These are phyloP conservation scores for Raphanus hybrid DNA, from an alignment of 441 rosid genomes.

Conservation along the genomic window DNA sequence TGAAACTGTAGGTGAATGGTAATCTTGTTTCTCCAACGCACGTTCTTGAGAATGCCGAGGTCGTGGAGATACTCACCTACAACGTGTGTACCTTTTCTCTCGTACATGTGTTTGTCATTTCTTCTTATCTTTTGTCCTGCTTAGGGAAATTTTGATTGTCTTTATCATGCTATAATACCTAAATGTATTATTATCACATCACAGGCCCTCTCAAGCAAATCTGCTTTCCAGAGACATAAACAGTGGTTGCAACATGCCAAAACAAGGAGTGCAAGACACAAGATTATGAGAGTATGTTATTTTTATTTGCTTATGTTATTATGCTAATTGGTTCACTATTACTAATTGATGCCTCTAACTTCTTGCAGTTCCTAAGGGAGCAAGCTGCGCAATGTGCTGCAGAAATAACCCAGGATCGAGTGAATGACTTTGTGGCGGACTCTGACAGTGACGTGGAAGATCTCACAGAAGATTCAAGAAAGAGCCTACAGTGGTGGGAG, in stretches of 20 bases:
- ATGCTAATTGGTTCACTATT: background rate
- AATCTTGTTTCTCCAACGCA: conserved; percentile 69
- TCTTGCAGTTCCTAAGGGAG: conserved; percentile 83
- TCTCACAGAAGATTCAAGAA: conserved; percentile 49
- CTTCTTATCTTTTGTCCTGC: conserved; percentile 20
- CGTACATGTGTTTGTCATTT: conserved; percentile 7
- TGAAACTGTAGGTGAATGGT: background rate
- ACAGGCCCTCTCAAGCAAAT: conserved; percentile 90
- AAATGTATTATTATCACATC: conserved; percentile 27
- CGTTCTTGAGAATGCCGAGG: conserved; percentile 94
- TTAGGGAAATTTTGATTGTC: background rate
- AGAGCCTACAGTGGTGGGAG: conserved; percentile 69
- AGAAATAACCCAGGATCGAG: conserved; percentile 78
- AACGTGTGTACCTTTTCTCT: conserved; percentile 60
- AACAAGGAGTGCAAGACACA: conserved; percentile 97
- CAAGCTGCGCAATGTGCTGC: conserved; percentile 86
- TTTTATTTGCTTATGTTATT: background rate
- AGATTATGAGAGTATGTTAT: conserved; percentile 81
- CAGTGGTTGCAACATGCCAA: conserved; percentile 97
- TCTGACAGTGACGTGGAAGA: conserved; percentile 77
- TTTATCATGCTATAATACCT: background rate
- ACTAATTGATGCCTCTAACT: conserved; percentile 28
- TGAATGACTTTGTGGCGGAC: conserved; percentile 73
- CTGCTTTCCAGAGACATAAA: conserved; percentile 93
- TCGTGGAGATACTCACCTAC: conserved; percentile 94